Conservation (phyloP, 371 early-diverging fungal genomes). For the Mortierella sp. region DNA sequence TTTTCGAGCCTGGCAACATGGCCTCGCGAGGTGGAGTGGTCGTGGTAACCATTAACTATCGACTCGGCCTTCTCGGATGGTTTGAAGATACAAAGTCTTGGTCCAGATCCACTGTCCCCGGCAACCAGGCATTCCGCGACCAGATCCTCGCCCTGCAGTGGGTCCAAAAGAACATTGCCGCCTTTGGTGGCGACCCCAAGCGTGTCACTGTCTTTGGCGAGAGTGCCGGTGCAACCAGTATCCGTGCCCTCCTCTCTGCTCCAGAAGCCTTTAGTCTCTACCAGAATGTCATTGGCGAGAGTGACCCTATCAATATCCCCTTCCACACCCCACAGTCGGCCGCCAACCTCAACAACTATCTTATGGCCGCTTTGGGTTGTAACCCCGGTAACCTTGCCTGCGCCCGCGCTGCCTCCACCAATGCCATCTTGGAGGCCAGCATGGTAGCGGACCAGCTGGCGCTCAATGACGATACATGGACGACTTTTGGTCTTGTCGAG, state of each 20-base stretch:
- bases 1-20: slow-evolving; percentile 71
- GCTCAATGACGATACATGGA: slow-evolving; percentile 36
- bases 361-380: slow-evolving; percentile 28
- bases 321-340: slow-evolving; percentile 23
- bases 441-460: slow-evolving; percentile 18
- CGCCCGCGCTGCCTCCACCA: slow-evolving; percentile 25
- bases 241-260: slow-evolving; percentile 45
- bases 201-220: slow-evolving; percentile 61
- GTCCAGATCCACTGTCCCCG: slow-evolving; percentile 30
- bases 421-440: slow-evolving; percentile 36
- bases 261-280: slow-evolving; percentile 29
- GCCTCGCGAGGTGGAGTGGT: slow-evolving; percentile 62
- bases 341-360: slow-evolving; percentile 10
- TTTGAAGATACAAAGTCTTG: slow-evolving; percentile 34
- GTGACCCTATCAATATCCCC: slow-evolving; percentile 37
- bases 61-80: slow-evolving; percentile 60
- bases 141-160: slow-evolving; percentile 60
- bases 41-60: slow-evolving; percentile 56
- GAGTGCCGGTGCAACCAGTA: slow-evolving; percentile 62
- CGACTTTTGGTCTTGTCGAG: slow-evolving; percentile 36
- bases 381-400: slow-evolving; percentile 18
- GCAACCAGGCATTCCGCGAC: slow-evolving; percentile 49
- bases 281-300: slow-evolving; percentile 35
- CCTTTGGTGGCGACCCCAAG: slow-evolving; percentile 62
- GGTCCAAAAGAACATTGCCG: slow-evolving; percentile 62